Evolutionary conservation across 2,329 filamentous ascomycete species (phyloP).

Genomic region (Teratosphaeriaceae sp.): DNA sequence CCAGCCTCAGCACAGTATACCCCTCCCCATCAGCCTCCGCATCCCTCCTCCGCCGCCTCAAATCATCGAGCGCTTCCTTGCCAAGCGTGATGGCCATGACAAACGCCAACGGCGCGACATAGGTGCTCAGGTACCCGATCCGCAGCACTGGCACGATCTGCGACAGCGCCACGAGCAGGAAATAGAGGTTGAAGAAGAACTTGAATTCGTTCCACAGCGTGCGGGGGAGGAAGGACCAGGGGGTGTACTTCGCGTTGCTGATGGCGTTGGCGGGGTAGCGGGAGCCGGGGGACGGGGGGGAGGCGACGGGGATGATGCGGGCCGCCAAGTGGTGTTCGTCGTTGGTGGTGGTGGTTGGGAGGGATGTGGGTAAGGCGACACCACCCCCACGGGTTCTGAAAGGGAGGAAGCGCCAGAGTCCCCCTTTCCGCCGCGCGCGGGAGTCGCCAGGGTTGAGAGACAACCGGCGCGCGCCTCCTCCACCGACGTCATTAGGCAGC

Average conservation of each 20-base stretch:
- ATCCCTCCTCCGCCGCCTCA: constrained; percentile 76
- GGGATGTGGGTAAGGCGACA: constrained; percentile 21
- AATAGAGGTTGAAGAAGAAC: constrained; percentile 99
- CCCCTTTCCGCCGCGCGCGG: constrained; percentile 19
- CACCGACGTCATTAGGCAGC: constrained; percentile 38
- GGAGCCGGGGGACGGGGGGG: not conserved
- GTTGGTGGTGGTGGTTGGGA: constrained; percentile 36
- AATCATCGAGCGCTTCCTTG: constrained; percentile 93
- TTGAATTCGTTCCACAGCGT: constrained; percentile 99
- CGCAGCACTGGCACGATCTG: constrained; percentile 84
- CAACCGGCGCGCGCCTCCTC: not conserved
- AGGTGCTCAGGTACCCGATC: constrained; percentile 92
- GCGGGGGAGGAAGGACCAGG: constrained; percentile 85
- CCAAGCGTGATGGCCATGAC: constrained; percentile 88
- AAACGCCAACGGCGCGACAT: constrained; percentile 85
- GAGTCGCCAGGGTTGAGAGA: constrained; percentile 2
- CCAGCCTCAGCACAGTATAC: constrained; percentile 71
- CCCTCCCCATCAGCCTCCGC: constrained; percentile 90
- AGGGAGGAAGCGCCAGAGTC: constrained; percentile 21
- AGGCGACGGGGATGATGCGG: constrained; percentile 69
- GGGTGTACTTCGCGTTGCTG: constrained; percentile 96
- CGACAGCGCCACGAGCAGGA: constrained; percentile 87
- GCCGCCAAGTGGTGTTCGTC: constrained; percentile 57
- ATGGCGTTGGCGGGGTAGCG: constrained; percentile 77
- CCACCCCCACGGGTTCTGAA: constrained; percentile 16